Evolutionary conservation across 805 yeast species (phyloP).

Genomic region (Brettanomyces bruxellensis): DNA sequence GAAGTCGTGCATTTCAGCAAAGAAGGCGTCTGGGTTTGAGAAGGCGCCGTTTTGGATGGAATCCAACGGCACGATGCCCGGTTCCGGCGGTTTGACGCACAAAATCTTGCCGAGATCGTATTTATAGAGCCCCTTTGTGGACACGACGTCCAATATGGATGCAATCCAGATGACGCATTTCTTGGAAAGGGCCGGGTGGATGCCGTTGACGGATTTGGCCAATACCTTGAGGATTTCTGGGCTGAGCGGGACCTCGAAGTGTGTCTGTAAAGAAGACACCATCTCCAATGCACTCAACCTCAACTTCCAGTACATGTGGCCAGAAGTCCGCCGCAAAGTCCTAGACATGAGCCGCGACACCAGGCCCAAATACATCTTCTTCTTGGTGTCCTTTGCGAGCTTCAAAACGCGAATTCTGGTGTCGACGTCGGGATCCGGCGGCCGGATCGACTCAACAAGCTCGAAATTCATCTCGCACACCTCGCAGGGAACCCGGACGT

Average conservation of each 20-base stretch:
- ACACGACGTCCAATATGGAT: conserved; percentile 30
- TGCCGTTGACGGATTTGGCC: conserved; percentile 39
- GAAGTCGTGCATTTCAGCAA: conserved; percentile 41
- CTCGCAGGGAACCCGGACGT: conserved; percentile 38
- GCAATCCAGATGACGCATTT: conserved; percentile 53
- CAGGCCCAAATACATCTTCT: conserved; percentile 31
- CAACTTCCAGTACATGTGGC: conserved; percentile 46
- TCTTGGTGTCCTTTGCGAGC: conserved; percentile 54
- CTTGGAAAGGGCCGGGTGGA: conserved; percentile 61
- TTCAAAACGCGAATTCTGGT: conserved; percentile 50
- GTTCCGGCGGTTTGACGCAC: conserved; percentile 21
- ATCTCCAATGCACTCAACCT: conserved; percentile 39
- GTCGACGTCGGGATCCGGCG: conserved; percentile 48
- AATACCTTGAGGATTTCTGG: conserved; percentile 33
- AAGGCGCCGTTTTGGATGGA: conserved; percentile 10
- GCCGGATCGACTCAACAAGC: conserved; percentile 39
- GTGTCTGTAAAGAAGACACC: conserved; percentile 43
- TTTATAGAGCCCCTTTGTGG: conserved; percentile 14
- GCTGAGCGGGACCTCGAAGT: conserved; percentile 38
- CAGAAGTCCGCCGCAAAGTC: conserved; percentile 19
- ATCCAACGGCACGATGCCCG: conserved; percentile 9
- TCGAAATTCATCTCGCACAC: conserved; percentile 44
- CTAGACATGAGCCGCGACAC: conserved; percentile 34
- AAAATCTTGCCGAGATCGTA: conserved; percentile 37
- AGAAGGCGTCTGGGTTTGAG: conserved; percentile 28